phyloP scores from a whole-genome alignment of 129 eudicot genomes.

The Ambrosia artemisiifolia region DNA sequence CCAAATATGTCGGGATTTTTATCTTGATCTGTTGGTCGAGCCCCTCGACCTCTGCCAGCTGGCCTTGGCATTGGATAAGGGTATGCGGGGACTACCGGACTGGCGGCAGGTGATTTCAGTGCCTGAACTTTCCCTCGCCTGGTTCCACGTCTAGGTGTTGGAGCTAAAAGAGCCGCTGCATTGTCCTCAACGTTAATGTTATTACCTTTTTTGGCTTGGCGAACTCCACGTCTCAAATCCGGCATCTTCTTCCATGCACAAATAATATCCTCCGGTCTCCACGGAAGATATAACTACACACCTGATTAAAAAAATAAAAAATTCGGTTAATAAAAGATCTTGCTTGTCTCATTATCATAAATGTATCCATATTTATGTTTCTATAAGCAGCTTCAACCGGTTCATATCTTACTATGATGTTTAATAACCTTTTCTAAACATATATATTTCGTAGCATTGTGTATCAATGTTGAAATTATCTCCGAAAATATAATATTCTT shows the following conservation, averaged over 20 bases:
- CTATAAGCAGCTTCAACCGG: not conserved
- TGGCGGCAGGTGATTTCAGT: conserved; percentile 23
- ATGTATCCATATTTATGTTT: not conserved
- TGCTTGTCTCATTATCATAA: not conserved
- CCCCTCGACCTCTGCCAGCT: conserved; percentile 56
- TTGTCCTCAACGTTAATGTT: conserved; percentile 30
- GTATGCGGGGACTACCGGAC: conserved; percentile 31
- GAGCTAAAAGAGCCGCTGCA: conserved; percentile 38
- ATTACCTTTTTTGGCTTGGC: conserved; percentile 48
- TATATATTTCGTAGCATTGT: not conserved
- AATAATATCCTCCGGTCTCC: conserved; percentile 23
- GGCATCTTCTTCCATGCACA: conserved; percentile 57
- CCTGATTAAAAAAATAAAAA: not conserved
- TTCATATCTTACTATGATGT: not conserved
- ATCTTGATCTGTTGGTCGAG: conserved; percentile 34
- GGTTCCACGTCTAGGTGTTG: conserved; percentile 49
- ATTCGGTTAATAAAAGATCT: not conserved
- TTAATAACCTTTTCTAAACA: not conserved
- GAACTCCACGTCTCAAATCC: conserved; percentile 58
- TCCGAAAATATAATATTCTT: conserved; percentile 8
- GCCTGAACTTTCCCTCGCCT: conserved; percentile 45
- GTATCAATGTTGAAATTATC: not conserved
- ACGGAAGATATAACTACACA: conserved; percentile 3
- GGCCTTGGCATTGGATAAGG: conserved; percentile 48
- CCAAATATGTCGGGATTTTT: conserved; percentile 35